Evolutionary conservation across 2,329 filamentous ascomycete species (phyloP).

Genomic region (Hymenoscyphus albidus): DNA sequence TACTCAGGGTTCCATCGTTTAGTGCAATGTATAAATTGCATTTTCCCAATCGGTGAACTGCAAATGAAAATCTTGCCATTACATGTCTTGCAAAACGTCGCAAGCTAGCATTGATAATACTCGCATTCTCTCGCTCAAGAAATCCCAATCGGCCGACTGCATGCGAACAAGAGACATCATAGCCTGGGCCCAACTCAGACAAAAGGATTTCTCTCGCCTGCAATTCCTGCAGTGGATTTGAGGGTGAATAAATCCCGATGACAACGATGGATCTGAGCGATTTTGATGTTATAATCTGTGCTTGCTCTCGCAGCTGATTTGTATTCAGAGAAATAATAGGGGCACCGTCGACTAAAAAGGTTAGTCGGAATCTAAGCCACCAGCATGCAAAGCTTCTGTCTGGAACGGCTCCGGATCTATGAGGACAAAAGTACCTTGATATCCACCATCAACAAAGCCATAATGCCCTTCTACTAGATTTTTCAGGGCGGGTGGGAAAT

Average conservation of each 20-base stretch:
- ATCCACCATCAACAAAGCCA: constrained; percentile 44
- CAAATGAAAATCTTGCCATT: constrained; percentile 50
- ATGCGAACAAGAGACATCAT: constrained; percentile 47
- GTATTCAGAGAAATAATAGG: constrained; percentile 23
- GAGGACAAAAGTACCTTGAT: not conserved
- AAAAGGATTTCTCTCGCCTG: constrained; percentile 45
- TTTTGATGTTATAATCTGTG: constrained; percentile 30
- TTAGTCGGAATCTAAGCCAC: not conserved
- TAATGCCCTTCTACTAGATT: constrained; percentile 44
- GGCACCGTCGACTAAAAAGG: constrained; percentile 27
- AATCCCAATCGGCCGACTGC: constrained; percentile 44
- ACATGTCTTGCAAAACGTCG: constrained; percentile 52
- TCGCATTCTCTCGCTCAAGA: constrained; percentile 59
- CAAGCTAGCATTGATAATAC: constrained; percentile 60
- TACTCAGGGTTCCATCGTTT: constrained; percentile 58
- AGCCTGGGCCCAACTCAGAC: constrained; percentile 35
- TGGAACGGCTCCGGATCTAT: too few relatives aligned
- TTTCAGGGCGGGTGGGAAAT: constrained; percentile 43
- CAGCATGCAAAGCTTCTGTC: not conserved
- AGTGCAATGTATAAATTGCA: constrained; percentile 49
- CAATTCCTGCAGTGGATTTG: constrained; percentile 53
- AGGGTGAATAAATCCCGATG: constrained; percentile 54
- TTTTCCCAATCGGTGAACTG: constrained; percentile 46
- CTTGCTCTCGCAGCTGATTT: constrained; percentile 31
- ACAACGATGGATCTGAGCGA: constrained; percentile 43